Percentiles rank a stretch among this genome's conserved stretches.
Evolutionary conservation across 805 yeast genomes (phyloP).

Genomic region (Yamadazyma sp.): DNA sequence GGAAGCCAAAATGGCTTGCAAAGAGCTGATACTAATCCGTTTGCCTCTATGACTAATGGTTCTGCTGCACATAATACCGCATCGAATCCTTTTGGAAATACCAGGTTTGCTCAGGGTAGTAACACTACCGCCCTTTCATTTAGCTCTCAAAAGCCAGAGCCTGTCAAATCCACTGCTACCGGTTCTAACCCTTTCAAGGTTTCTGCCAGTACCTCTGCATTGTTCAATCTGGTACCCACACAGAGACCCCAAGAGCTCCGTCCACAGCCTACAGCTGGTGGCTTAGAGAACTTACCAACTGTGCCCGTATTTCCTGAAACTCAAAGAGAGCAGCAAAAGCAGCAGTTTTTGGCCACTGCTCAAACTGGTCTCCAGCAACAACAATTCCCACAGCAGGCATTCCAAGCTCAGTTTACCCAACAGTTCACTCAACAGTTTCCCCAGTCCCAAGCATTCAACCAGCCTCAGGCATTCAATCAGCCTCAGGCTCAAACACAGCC

Average conservation of each 20-base stretch:
- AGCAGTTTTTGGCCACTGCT: constrained; percentile 38
- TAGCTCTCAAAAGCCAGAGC: constrained; percentile 12
- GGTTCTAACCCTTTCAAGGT: constrained; percentile 65
- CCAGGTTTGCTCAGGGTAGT: constrained; percentile 34
- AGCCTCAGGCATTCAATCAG: constrained; percentile 11
- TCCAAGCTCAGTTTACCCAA: constrained; percentile 12
- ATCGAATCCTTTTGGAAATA: constrained; percentile 48
- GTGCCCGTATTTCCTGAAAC: constrained; percentile 70
- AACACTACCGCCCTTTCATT: constrained; percentile 33
- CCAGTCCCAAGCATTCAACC: constrained; percentile 5
- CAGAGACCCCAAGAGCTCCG: constrained; percentile 20
- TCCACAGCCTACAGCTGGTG: constrained; percentile 69
- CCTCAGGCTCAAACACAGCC: constrained; percentile 3
- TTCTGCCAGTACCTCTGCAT: constrained; percentile 32
- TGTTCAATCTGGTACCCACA: constrained; percentile 21
- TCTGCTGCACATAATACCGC: constrained; percentile 3
- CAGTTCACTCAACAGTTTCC: constrained; percentile 8
- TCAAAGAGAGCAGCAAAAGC: constrained; percentile 42
- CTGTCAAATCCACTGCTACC: constrained; percentile 37
- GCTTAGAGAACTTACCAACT: constrained; percentile 65
- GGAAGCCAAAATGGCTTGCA: constrained; percentile 20
- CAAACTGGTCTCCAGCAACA: constrained; percentile 32
- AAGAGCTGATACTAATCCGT: constrained; percentile 39
- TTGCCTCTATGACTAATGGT: constrained; percentile 21
- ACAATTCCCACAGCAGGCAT: constrained; percentile 20